Evolutionary conservation across 2,329 filamentous ascomycete genomes (phyloP).

Genomic region (Thermoascus crustaceus): DNA sequence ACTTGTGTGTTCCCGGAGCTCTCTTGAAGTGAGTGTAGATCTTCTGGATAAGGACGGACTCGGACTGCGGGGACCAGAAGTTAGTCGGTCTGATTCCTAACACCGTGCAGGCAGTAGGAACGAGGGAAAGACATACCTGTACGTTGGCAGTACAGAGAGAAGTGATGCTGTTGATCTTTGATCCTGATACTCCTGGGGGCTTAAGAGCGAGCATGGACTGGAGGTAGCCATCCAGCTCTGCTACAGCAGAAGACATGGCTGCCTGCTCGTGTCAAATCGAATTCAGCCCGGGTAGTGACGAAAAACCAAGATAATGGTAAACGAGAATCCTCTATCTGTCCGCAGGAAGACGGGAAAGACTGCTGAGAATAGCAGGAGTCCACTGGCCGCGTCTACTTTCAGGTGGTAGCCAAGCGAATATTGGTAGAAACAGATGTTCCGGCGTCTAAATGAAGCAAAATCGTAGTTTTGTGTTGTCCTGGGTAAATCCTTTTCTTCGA

Average conservation of each 20-base stretch:
- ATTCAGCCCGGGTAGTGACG: not conserved
- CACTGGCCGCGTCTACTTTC: constrained; percentile 19
- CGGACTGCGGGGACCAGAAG: constrained; percentile 55
- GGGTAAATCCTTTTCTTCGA: constrained; percentile 3
- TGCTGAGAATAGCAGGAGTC: constrained; percentile 10
- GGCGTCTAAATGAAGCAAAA: constrained; percentile 10
- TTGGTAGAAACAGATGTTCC: not conserved
- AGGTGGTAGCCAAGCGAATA: constrained; percentile 12
- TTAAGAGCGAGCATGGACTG: constrained; percentile 88
- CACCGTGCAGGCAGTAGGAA: not conserved
- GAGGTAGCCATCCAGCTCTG: constrained; percentile 81
- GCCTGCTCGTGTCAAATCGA: constrained; percentile 10
- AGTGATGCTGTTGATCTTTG: constrained; percentile 82
- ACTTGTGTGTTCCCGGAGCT: constrained; percentile 86
- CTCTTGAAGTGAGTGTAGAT: constrained; percentile 97
- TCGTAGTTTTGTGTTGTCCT: constrained; percentile 15
- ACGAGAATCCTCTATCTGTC: not conserved
- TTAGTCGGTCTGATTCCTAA: not conserved
- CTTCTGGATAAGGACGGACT: constrained; percentile 90
- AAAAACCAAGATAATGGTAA: constrained; percentile 3
- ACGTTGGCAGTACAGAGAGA: constrained; percentile 80
- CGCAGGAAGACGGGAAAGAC: constrained; percentile 9
- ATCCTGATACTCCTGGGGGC: constrained; percentile 86
- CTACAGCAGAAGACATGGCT: constrained; percentile 72
- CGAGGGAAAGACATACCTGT: constrained; percentile 56